These are phyloP conservation scores for Hypoxylon sp. DNA, from an alignment of 2,329 filamentous ascomycete genomes.

Conservation along the genomic window DNA sequence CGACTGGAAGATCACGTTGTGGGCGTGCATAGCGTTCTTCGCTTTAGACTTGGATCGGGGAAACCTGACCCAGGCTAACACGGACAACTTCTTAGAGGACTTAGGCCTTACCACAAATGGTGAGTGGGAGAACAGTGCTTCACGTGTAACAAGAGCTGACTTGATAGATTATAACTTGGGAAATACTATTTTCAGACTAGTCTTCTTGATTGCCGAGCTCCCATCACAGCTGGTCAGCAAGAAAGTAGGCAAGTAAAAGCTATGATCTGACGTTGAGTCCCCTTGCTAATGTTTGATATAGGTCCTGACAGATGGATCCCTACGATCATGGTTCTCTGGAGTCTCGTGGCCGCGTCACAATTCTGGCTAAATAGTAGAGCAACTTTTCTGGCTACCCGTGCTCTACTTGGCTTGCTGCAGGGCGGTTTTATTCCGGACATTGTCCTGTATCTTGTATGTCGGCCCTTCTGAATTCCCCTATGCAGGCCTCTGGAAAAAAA, in stretches of 20 bases:
- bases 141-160: slow-evolving; percentile 39
- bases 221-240: slow-evolving; percentile 49
- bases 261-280: neutral
- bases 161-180: slow-evolving; percentile 43
- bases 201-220: slow-evolving; percentile 46
- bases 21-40: slow-evolving; percentile 69
- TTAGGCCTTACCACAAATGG: slow-evolving; percentile 55
- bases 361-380: slow-evolving; percentile 51
- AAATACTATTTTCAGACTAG: slow-evolving; percentile 37
- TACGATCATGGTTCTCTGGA: slow-evolving; percentile 57
- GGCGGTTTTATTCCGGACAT: slow-evolving; percentile 58
- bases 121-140: slow-evolving; percentile 19
- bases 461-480: slow-evolving; percentile 10
- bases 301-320: slow-evolving; percentile 54
- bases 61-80: slow-evolving; percentile 60
- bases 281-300: slow-evolving; percentile 6
- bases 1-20: slow-evolving; percentile 65
- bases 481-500: neutral
- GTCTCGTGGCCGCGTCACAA: slow-evolving; percentile 54
- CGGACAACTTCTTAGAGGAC: slow-evolving; percentile 55
- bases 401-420: slow-evolving; percentile 55
- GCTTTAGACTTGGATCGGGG: slow-evolving; percentile 66
- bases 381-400: slow-evolving; percentile 53
- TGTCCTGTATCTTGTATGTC: slow-evolving; percentile 53
- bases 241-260: slow-evolving; percentile 40